Evolutionary conservation across 75 land plant genomes (phyloP).

Genomic region (Pinus albicaulis): DNA sequence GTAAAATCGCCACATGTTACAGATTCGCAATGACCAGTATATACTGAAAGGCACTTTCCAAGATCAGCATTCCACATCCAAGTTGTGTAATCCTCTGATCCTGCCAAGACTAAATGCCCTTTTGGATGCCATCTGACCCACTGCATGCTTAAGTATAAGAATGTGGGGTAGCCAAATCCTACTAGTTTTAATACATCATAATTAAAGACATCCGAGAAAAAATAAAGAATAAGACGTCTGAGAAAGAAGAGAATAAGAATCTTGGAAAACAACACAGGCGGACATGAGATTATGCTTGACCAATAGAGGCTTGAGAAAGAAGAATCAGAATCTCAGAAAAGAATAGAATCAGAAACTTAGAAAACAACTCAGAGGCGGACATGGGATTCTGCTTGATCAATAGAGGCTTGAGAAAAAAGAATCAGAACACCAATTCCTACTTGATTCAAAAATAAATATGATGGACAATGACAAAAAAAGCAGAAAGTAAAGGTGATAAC

Average conservation of each 20-base stretch:
- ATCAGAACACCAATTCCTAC: neutral
- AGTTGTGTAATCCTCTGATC: slow-evolving; percentile 80
- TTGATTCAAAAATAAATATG: neutral
- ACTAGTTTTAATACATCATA: neutral
- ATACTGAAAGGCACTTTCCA: slow-evolving; percentile 56
- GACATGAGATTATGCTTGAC: neutral
- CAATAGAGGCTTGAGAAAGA: neutral
- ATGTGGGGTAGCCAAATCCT: neutral
- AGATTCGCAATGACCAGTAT: slow-evolving; percentile 70
- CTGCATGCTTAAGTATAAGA: slow-evolving; percentile 30
- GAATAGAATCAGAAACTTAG: slow-evolving; percentile 2
- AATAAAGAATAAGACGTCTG: neutral
- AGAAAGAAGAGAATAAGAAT: neutral
- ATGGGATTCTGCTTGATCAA: neutral
- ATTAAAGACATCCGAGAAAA: neutral
- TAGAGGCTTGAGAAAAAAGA: neutral
- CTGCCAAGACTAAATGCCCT: slow-evolving; percentile 89
- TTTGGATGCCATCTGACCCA: slow-evolving; percentile 97
- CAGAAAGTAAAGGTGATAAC: neutral
- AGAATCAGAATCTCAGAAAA: neutral
- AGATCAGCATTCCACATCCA: slow-evolving; percentile 99
- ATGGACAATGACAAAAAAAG: neutral
- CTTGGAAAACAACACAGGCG: neutral
- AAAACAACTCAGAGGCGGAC: neutral
- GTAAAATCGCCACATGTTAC: slow-evolving; percentile 97